phyloP scores from a whole-genome alignment of 306 rosid genomes.

The Cicer cuneatum region DNA sequence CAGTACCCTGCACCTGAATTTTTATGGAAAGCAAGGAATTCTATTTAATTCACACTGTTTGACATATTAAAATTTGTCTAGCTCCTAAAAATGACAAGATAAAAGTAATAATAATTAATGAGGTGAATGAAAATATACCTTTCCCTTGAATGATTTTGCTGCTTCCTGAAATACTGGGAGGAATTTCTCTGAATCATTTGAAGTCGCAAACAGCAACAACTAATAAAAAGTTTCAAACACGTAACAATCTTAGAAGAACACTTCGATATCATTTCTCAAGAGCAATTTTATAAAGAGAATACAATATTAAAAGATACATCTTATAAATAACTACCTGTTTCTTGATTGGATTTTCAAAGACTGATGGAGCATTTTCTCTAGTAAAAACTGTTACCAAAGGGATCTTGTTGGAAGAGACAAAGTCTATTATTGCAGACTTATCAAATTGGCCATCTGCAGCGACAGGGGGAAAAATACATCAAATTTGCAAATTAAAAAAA shows the following conservation, averaged over 20 bases:
- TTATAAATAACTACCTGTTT: conserved; percentile 77
- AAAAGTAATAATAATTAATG: conserved; percentile 6
- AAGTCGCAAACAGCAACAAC: conserved; percentile 77
- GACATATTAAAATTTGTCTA: conserved; percentile 6
- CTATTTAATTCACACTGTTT: conserved; percentile 8
- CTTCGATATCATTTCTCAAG: conserved; percentile 8
- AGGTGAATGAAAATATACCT: conserved; percentile 59
- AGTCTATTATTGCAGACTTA: conserved; percentile 72
- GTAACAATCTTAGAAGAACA: conserved; percentile 26
- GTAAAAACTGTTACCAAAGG: conserved; percentile 88
- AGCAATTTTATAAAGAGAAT: conserved; percentile 26
- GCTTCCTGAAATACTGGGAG: conserved; percentile 78
- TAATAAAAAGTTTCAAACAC: conserved; percentile 48
- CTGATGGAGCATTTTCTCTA: conserved; percentile 78
- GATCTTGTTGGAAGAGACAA: conserved; percentile 84
- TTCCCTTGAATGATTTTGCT: conserved; percentile 87
- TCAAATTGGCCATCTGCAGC: conserved; percentile 76
- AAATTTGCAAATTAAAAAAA: conserved; percentile 7
- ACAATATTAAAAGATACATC: conserved; percentile 4
- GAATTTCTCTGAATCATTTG: conserved; percentile 73
- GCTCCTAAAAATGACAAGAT: conserved; percentile 25
- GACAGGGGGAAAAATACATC: conserved; percentile 34
- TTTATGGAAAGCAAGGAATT: neutral
- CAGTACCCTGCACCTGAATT: conserved; percentile 16
- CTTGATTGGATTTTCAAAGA: conserved; percentile 91